Evolutionary conservation across 2,329 filamentous ascomycete species (phyloP), one percentile per base, ranked within the genome.

Genomic region (Fonsecaea pugnacius): DNA sequence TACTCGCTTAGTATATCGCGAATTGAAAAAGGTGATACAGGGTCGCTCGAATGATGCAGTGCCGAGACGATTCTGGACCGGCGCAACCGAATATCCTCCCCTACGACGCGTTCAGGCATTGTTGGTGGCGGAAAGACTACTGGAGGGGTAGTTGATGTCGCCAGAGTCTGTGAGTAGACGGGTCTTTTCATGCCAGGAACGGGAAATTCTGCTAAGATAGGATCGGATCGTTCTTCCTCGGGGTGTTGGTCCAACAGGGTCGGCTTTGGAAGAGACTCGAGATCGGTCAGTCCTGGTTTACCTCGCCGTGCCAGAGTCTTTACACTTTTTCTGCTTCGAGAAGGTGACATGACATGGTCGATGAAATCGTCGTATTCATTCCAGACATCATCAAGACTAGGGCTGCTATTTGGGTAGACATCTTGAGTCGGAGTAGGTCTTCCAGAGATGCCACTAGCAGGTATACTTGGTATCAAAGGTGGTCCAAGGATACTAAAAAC

Each of bases 341-440:
- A 77, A 7, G 81, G 78, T 4, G 83, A 84, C 56, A 86, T 83
- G 10, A 87, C 83, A 63, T 91, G 88, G 58, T 91, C 90, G 60
- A 97, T 85, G 12, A 97, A 80, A 71, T 97, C 94, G 69, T 98
- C 89, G 73, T 96, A 97, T 76, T 96, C 94, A 58, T 93, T 89
- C 94, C 94, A 98, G 1, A 96, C 85, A 73, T 97, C 94, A 71
- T 97, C 94, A 69, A 60, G 35, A 33, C 53, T 66, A 12, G 62
- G 66, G 43, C 58, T 68, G n/a, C 53, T 54, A 9, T 46, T 36
- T 21, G 58, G 33, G 40, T 63, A 57, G 32, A 5, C 16, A 46
- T 55, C 46, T 35, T 33, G 12, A 7, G 46, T 18, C 9, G 24
- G 30, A 46, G 18, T 10, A 35, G 16, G 33, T 50, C 62, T 50